Base-by-base conservation (phyloP, 2,329 filamentous ascomycete species). In the Cladophialophora psammophila region DNA sequence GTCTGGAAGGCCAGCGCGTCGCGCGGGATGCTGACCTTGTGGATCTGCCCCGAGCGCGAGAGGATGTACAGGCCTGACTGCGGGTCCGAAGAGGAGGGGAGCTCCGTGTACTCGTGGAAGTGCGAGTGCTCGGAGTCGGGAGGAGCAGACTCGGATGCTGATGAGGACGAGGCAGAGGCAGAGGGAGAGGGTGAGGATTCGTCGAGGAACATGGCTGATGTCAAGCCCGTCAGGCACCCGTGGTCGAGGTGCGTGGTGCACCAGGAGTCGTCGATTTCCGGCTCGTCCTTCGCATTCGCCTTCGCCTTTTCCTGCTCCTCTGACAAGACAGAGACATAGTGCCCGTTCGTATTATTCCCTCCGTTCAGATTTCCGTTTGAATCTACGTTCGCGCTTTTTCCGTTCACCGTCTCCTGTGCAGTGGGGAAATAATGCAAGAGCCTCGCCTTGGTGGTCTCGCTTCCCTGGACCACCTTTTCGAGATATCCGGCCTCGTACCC, bases 1-100 rank as follows among this genome's bases (percentile, higher is more conserved):
- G 94, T 99, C 83, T 99, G 94, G 77, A 99, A 99, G 0, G 92
- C 95, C 58, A 99, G 90, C 78, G 93, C 95, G 76, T 96, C 93
- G 50, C 89, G 86, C 1, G 94, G 95, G 71, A 99, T 97, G 76
- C 90, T 89, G 72, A 98, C 93, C 79, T 98, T 95, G n/a, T 94
- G 90, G 1, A 91, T 90, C 67, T 90, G 83, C 1, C 92, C 93
- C 0, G 88, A 87, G 53, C 95, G 90, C 35, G 93, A 94, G 77
- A 91, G 91, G 80, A 98, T 97, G 82, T 97, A 98, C n/a, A 99
- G 82, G 0, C 95, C 95, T 0, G 94, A 91, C 12, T 87, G 86
- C 3, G 93, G 88, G 75, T 98, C 94, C 0, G 95, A 94, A 2
- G 92, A 93, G 0, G 84, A 76, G 0, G 88, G 77, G 0, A 97